Percentiles rank a stretch among this genome's conserved stretches.
Evolutionary conservation across 1,284 basidiomycete species (phyloP).

Genomic region (Sphaerobolus stellatus): DNA sequence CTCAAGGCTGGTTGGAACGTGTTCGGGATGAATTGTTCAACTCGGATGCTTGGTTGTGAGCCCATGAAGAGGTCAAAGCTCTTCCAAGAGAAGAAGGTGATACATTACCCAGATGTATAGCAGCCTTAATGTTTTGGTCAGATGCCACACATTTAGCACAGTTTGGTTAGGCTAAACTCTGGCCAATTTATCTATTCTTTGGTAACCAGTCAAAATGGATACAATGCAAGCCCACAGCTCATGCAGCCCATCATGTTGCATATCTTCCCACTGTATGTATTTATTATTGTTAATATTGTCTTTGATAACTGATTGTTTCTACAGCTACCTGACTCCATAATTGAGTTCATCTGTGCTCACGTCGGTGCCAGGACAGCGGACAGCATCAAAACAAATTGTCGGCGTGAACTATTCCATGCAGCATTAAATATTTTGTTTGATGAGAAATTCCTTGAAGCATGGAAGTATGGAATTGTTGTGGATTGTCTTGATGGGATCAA

Average conservation of each 20-base stretch:
- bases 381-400: constrained; percentile 22
- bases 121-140: constrained; percentile 34
- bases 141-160: constrained; percentile 37
- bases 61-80: constrained; percentile 25
- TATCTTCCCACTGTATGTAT: constrained; percentile 33
- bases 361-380: constrained; percentile 14
- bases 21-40: constrained; percentile 35
- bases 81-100: constrained; percentile 16
- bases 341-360: constrained; percentile 6
- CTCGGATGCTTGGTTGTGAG: constrained; percentile 27
- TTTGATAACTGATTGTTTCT: constrained; percentile 3
- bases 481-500: constrained; percentile 21
- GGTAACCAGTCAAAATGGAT: constrained; percentile 39
- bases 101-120: constrained; percentile 24
- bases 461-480: constrained; percentile 26
- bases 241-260: constrained; percentile 34
- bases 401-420: constrained; percentile 31
- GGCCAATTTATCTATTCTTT: constrained; percentile 40
- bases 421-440: constrained; percentile 28
- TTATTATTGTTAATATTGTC: constrained; percentile 15
- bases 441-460: constrained; percentile 29
- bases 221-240: constrained; percentile 20
- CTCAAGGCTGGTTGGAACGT: constrained; percentile 14
- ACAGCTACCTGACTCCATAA: constrained; percentile 27
- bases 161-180: constrained; percentile 35